phyloP scores from a whole-genome alignment of 192 early-diverging fungal genomes.

The Dissophora ornata region DNA sequence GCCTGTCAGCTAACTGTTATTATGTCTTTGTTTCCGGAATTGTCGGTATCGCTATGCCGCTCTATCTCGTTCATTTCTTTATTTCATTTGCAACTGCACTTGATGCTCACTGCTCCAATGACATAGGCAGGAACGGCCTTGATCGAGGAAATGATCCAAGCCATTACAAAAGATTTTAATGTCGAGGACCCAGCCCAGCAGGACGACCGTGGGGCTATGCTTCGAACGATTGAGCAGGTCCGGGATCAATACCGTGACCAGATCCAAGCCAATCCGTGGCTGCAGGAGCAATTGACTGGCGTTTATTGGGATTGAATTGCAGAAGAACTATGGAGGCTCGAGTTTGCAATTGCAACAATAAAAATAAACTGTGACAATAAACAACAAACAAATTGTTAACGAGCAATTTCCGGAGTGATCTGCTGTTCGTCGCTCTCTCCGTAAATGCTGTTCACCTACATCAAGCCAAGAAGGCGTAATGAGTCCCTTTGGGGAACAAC shows the following conservation, averaged over 20 bases:
- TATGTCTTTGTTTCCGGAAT: too few species aligned
- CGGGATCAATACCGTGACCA: conserved; percentile 23
- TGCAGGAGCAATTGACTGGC: conserved; percentile 28
- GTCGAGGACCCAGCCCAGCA: not conserved
- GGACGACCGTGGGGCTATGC: conserved; percentile 28
- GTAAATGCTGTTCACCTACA: too few species aligned
- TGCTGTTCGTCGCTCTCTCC: too few species aligned
- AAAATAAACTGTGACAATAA: too few species aligned
- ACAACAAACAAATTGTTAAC: too few species aligned
- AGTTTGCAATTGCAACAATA: not conserved
- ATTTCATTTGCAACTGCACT: not conserved
- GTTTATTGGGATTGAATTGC: conserved; percentile 21
- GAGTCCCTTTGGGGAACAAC: too few species aligned
- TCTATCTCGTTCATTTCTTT: too few species aligned
- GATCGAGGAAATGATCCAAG: conserved; percentile 39
- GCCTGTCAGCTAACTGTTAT: too few species aligned
- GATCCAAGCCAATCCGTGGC: conserved; percentile 45
- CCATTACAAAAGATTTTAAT: conserved; percentile 10
- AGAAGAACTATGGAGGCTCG: not conserved
- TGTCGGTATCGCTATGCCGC: too few species aligned
- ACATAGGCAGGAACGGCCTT: conserved; percentile 21
- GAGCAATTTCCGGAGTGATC: too few species aligned
- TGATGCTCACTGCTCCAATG: not conserved
- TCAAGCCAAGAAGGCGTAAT: too few species aligned
- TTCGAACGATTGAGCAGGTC: conserved; percentile 27